Evolutionary conservation across 495 filamentous ascomycete genomes (phyloP).

Genomic region (Cairneyella variabilis): DNA sequence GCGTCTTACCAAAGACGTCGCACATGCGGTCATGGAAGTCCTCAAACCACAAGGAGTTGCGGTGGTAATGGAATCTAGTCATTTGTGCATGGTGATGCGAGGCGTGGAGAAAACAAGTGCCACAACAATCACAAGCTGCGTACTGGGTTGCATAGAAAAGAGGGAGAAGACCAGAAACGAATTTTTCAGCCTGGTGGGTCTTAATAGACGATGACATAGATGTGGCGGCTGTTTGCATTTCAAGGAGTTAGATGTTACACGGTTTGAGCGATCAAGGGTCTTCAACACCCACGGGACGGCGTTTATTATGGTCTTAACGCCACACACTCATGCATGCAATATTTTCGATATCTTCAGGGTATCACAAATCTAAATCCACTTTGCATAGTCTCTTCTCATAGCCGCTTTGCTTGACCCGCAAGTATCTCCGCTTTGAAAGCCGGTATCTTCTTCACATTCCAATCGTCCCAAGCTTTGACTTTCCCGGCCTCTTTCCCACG

Average conservation of each 20-base stretch:
- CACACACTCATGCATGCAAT: slow-evolving; percentile 13
- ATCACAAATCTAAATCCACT: too few relatives aligned
- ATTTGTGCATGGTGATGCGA: slow-evolving; percentile 88
- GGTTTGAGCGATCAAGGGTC: slow-evolving; percentile 16
- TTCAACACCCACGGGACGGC: slow-evolving; percentile 26
- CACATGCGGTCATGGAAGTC: slow-evolving; percentile 87
- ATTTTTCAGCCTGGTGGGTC: slow-evolving; percentile 71
- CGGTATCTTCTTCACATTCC: background rate
- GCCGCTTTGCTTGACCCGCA: too few relatives aligned
- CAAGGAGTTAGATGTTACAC: slow-evolving; percentile 6
- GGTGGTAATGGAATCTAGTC: slow-evolving; percentile 94
- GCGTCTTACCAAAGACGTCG: slow-evolving; percentile 91
- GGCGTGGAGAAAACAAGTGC: slow-evolving; percentile 71
- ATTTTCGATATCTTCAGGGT: background rate
- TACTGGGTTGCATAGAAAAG: slow-evolving; percentile 88
- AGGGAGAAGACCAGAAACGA: slow-evolving; percentile 93
- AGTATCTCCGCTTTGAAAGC: too few relatives aligned
- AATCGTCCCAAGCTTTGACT: background rate
- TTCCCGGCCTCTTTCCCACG: background rate
- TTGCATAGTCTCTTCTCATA: too few relatives aligned
- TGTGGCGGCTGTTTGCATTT: slow-evolving; percentile 13
- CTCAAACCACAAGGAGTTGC: slow-evolving; percentile 92
- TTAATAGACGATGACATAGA: slow-evolving; percentile 51
- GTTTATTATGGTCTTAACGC: slow-evolving; percentile 27
- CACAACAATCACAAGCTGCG: slow-evolving; percentile 90